Base-by-base conservation (phyloP, 129 eudicot species). In the Flaveria trinervia region DNA sequence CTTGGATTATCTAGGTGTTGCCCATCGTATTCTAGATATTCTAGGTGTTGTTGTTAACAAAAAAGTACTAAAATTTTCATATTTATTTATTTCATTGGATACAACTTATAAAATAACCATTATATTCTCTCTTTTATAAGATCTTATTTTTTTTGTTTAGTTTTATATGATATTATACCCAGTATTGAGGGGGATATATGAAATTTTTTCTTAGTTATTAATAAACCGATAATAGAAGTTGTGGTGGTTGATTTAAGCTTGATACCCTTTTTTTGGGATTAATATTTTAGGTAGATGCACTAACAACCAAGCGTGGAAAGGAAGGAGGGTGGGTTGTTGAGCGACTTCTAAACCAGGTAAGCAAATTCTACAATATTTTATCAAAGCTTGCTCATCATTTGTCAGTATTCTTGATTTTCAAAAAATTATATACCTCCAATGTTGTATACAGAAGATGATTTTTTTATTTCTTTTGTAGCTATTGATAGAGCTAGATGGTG, bases 241-340 rank as follows among this genome's bases (percentile, higher is more conserved):
- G 67, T 2, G n/a, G 22, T 54, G 16, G 9, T 49, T 48, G 64
- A 15, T 56, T 69, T 45, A 70, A 68, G 17, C 56, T 77, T n/a
- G 33, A 77, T 68, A 46, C 33, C 20, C 2, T 70, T 4, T 15
- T 78, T 46, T 36, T 70, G 64, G 5, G 43, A 64, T 15, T 62
- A 17, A 44, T 77, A 22, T 44, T 61, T 74, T 88, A 93, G 98
- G 90, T 93, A 71, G 98, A 93, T 77, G 89, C 98, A 68, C 64
- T 93, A 81, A 87, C 97, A 56, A 88, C 98, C 14, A 84, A 79
- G 73, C 96, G 97, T 33, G 97, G 97, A 75, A 84, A 73, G 78
- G 96, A 93, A 89, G 98, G 97, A 66, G 98, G 97, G n/a, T 79
- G 91, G 92, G 97, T 91, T 13, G 97, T 89, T 62, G 97, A 87